These are phyloP conservation scores for barrel medic (Medicago truncatula) DNA, from an alignment of 306 rosid species.

Conservation along the genomic window MtrunA17r5.0-ANR NC_053043.1:39178501-39179000, in stretches of 20 bases:
- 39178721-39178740: not conserved
- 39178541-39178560: conserved; percentile 76
- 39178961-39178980: conserved; percentile 68
- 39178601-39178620: too few relatives aligned
- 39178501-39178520: conserved; percentile 70
- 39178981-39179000: conserved; percentile 48
- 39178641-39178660: not conserved
- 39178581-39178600: too few relatives aligned
- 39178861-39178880: conserved; percentile 59
- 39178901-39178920: conserved; percentile 70
- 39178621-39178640: too few relatives aligned
- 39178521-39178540: conserved; percentile 76
- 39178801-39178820: conserved; percentile 8
- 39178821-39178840: conserved; percentile 74
- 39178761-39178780: not conserved
- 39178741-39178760: not conserved
- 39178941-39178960: conserved; percentile 58
- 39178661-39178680: not conserved
- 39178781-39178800: not conserved
- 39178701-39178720: not conserved
- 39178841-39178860: conserved; percentile 87
- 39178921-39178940: conserved; percentile 55
- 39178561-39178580: not conserved
- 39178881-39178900: conserved; percentile 75
- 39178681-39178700: not conserved